phyloP scores from a whole-genome alignment of 1,284 basidiomycete genomes.

The Laetiporus sulphureus region DNA sequence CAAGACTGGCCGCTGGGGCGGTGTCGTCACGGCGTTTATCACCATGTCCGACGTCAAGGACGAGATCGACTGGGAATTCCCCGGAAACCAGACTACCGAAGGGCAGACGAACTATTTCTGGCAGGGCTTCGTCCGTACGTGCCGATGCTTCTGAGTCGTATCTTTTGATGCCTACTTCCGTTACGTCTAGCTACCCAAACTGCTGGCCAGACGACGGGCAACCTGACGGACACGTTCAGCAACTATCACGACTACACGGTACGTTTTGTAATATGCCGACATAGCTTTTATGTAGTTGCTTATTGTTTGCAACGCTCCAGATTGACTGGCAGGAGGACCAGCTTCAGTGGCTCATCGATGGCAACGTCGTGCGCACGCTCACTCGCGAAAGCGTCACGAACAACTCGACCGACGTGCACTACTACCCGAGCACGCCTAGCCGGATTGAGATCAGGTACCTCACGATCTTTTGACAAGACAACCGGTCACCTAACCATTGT shows the following conservation, averaged over 20 bases:
- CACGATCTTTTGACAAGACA: neutral
- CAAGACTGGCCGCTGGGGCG: slow-evolving; percentile 64
- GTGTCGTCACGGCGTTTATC: slow-evolving; percentile 80
- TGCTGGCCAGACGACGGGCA: slow-evolving; percentile 39
- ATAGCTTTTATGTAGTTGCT: neutral
- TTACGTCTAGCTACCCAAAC: slow-evolving; percentile 33
- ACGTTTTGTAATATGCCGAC: slow-evolving; percentile 18
- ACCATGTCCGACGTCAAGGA: slow-evolving; percentile 82
- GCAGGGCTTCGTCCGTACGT: slow-evolving; percentile 69
- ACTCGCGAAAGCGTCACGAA: slow-evolving; percentile 44
- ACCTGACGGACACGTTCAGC: slow-evolving; percentile 51
- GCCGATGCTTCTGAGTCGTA: neutral
- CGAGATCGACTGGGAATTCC: slow-evolving; percentile 86
- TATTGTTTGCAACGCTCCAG: slow-evolving; percentile 27
- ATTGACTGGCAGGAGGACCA: slow-evolving; percentile 73
- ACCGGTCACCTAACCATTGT: neutral
- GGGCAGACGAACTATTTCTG: slow-evolving; percentile 79
- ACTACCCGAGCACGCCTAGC: slow-evolving; percentile 73
- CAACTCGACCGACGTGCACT: slow-evolving; percentile 37
- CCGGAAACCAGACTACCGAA: slow-evolving; percentile 49
- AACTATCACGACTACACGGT: slow-evolving; percentile 78
- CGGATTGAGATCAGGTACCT: slow-evolving; percentile 69
- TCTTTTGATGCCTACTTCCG: neutral
- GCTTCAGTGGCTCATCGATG: slow-evolving; percentile 66
- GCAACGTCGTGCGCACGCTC: slow-evolving; percentile 61